phyloP scores from a whole-genome alignment of 208 protist species.

The Vickermania ingenoplastis region DNA sequence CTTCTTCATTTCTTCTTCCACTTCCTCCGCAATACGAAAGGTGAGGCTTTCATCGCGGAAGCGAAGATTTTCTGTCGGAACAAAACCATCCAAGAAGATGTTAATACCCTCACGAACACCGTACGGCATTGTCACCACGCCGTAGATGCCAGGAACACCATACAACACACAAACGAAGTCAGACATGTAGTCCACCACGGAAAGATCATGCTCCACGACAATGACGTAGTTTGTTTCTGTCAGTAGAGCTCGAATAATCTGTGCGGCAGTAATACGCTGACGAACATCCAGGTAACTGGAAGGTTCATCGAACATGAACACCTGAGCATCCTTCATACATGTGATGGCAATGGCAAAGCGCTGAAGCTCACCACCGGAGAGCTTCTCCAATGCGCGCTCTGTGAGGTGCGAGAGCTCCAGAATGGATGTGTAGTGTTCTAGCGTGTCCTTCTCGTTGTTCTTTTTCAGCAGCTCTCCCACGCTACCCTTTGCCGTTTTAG shows the following conservation, averaged over 20 bases:
- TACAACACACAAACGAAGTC: constrained; percentile 99
- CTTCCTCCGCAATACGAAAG: constrained; percentile 90
- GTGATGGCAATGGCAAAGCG: constrained; percentile 98
- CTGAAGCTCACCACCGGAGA: constrained; percentile 99
- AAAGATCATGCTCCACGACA: constrained; percentile 99
- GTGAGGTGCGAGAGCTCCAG: constrained; percentile 93
- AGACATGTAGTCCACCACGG: constrained; percentile 99
- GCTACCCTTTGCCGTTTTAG: constrained; percentile 93
- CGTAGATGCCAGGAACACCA: constrained; percentile 98
- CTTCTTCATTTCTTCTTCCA: constrained; percentile 71
- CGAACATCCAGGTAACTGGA: constrained; percentile 99
- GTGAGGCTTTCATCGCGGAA: constrained; percentile 97
- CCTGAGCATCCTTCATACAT: constrained; percentile 81
- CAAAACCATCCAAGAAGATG: constrained; percentile 99
- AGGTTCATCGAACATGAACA: constrained; percentile 99
- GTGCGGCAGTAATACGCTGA: constrained; percentile 97
- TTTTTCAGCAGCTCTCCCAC: constrained; percentile 90
- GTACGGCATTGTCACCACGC: constrained; percentile 99
- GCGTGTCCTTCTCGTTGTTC: constrained; percentile 84
- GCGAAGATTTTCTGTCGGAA: constrained; percentile 99
- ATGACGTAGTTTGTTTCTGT: constrained; percentile 95
- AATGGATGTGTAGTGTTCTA: constrained; percentile 71
- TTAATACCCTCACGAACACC: constrained; percentile 99
- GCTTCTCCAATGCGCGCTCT: constrained; percentile 90
- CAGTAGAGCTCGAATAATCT: constrained; percentile 94